Conservation (phyloP, 257 asterid species). For the Leptodermis oblonga region DNA sequence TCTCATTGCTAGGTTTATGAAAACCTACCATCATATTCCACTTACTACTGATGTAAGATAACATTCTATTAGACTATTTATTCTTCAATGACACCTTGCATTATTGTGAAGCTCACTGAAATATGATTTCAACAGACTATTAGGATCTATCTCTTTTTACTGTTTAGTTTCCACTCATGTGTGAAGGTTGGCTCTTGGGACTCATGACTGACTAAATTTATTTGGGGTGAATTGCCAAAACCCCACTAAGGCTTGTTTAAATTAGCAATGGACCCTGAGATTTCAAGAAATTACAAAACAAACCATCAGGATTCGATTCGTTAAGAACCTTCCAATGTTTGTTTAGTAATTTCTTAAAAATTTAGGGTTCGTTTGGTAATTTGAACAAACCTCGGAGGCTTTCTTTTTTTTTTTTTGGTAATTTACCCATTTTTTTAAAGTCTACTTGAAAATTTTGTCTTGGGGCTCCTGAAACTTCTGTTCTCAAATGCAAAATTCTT, state of each 20-base stretch:
- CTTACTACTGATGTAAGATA: slow-evolving; percentile 84
- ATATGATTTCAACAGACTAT: not conserved
- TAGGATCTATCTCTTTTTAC: not conserved
- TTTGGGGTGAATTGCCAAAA: too few species aligned
- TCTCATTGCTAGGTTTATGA: slow-evolving; percentile 84
- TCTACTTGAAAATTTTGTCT: not conserved
- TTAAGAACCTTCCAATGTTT: too few species aligned
- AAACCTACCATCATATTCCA: slow-evolving; percentile 88
- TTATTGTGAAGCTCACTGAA: not conserved
- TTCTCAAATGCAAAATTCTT: not conserved
- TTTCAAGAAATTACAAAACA: too few species aligned
- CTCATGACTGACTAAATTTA: not conserved
- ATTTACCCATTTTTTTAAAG: too few species aligned
- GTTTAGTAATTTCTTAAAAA: too few species aligned
- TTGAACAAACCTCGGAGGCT: too few species aligned
- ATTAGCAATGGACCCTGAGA: too few species aligned
- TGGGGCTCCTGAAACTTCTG: not conserved
- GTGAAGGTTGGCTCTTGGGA: not conserved
- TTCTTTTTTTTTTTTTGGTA: too few species aligned
- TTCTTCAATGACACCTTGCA: not conserved
- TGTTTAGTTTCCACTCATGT: not conserved
- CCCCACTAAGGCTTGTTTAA: too few species aligned
- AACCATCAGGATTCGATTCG: too few species aligned
- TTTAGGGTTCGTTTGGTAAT: too few species aligned
- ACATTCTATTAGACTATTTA: slow-evolving; percentile 1